These are phyloP conservation scores for California macrophylla DNA, from an alignment of 441 rosid species.

Conservation along the genomic window DNA sequence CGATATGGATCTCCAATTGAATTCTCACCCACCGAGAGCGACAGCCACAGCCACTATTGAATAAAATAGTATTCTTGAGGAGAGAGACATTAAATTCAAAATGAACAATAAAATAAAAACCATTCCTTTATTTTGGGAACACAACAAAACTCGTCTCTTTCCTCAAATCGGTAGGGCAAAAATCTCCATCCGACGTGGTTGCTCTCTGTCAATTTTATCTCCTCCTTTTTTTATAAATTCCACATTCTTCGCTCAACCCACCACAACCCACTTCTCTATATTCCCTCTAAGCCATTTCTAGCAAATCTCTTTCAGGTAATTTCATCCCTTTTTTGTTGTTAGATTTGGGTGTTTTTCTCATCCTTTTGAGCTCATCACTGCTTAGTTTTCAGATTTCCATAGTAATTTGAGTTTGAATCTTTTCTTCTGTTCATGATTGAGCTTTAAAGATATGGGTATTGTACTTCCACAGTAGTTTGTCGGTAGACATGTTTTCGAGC, in stretches of 20 bases:
- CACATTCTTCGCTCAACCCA: neutral
- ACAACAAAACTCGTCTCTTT: neutral
- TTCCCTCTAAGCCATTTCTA: neutral
- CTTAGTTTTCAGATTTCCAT: neutral
- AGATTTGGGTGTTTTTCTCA: neutral
- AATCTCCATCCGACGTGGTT: neutral
- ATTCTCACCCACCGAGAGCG: too few relatives aligned
- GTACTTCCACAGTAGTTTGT: neutral
- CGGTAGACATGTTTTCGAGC: neutral
- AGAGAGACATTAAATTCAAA: neutral
- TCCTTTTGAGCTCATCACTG: neutral
- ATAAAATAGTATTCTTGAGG: neutral
- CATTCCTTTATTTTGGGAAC: neutral
- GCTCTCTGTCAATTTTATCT: neutral
- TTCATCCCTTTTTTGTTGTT: neutral
- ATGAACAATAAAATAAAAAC: neutral
- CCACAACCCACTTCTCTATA: neutral
- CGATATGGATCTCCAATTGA: too few relatives aligned
- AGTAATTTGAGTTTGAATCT: neutral
- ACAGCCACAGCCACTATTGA: too few relatives aligned
- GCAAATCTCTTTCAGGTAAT: neutral
- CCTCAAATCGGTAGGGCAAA: neutral
- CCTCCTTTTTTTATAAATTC: neutral
- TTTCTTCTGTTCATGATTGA: neutral
- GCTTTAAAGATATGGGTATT: conserved; percentile 2